Conservation (phyloP, 768 basidiomycete species). For the Collybia mongolica region DNA sequence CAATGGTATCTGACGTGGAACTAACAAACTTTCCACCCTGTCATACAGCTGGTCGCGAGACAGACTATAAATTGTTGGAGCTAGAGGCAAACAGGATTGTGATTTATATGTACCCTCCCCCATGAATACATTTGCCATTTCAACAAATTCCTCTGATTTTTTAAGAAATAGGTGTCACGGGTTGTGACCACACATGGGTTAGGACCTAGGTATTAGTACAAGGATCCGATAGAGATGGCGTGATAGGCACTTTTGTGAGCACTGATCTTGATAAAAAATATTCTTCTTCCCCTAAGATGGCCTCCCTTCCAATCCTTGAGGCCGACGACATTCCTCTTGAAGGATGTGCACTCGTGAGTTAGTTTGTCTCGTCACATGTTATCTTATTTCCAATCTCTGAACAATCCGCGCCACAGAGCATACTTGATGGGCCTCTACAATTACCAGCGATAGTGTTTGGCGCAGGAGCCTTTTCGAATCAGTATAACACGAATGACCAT, state of each 20-base stretch:
- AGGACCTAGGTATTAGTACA: background rate
- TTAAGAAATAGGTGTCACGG: background rate
- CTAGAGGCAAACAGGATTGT: constrained; percentile 2
- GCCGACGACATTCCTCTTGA: constrained; percentile 34
- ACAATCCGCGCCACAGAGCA: constrained; percentile 20
- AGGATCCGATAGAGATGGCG: constrained; percentile 16
- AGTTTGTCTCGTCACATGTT: background rate
- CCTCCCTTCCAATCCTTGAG: constrained; percentile 3
- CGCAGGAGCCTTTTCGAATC: constrained; percentile 64
- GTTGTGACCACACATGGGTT: constrained; percentile 1
- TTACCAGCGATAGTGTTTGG: constrained; percentile 64
- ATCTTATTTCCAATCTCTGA: background rate
- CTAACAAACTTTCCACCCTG: too few species aligned
- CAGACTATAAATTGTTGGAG: constrained; percentile 49
- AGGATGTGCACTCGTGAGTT: constrained; percentile 41
- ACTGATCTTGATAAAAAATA: background rate
- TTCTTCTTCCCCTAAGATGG: too few species aligned
- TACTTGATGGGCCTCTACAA: constrained; percentile 30
- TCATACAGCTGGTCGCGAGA: constrained; percentile 69
- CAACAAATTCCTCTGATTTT: too few species aligned
- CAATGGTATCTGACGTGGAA: constrained; percentile 5
- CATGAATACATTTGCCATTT: too few species aligned
- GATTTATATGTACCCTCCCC: background rate
- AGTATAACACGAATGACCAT: constrained; percentile 64
- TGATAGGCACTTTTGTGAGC: constrained; percentile 1